A percentile compares a stretch with the other conserved stretches of the same genome.
Evolutionary conservation across 108 stramenopile genomes (phyloP).

Genomic region (Pseudonitzschia multistriata): DNA sequence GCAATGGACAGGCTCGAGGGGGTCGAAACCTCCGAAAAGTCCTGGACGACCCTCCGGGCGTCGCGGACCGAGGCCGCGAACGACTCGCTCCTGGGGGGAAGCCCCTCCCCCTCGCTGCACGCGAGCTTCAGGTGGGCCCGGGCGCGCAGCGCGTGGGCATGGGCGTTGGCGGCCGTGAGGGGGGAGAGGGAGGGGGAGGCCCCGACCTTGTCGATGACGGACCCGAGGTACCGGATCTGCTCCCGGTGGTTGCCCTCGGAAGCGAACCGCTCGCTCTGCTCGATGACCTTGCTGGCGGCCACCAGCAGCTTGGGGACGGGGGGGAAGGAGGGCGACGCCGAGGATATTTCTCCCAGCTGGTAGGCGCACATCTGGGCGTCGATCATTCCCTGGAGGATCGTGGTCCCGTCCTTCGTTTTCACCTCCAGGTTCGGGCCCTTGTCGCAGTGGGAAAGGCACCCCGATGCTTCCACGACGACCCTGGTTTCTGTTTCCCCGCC

Average conservation of each 20-base stretch:
- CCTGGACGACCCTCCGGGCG: slow-evolving; percentile 17
- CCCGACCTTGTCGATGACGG: slow-evolving; percentile 29
- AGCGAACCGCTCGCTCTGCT: slow-evolving; percentile 25
- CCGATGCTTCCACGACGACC: slow-evolving; percentile 26
- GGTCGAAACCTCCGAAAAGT: slow-evolving; percentile 12
- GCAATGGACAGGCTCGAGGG: slow-evolving; percentile 13
- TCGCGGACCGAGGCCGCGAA: slow-evolving; percentile 1
- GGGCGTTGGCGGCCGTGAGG: slow-evolving; percentile 26
- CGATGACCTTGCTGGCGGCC: slow-evolving; percentile 34
- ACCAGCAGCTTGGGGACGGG: slow-evolving; percentile 24
- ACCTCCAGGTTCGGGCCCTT: slow-evolving; percentile 33
- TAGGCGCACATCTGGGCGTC: slow-evolving; percentile 17
- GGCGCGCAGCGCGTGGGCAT: slow-evolving; percentile 31
- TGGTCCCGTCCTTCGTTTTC: neutral
- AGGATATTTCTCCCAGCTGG: slow-evolving; percentile 16
- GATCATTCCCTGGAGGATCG: slow-evolving; percentile 16
- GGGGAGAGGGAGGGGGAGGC: neutral
- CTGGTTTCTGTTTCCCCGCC: neutral
- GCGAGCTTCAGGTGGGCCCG: neutral
- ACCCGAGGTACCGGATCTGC: slow-evolving; percentile 19
- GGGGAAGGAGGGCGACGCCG: neutral
- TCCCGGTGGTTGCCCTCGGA: slow-evolving; percentile 31
- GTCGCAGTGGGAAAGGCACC: slow-evolving; percentile 36
- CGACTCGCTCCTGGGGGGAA: neutral
- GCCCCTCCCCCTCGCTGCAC: neutral